These are phyloP conservation scores for Phaeodactylum tricornutum DNA, from an alignment of 108 stramenopile genomes.

Conservation along the genomic window DNA sequence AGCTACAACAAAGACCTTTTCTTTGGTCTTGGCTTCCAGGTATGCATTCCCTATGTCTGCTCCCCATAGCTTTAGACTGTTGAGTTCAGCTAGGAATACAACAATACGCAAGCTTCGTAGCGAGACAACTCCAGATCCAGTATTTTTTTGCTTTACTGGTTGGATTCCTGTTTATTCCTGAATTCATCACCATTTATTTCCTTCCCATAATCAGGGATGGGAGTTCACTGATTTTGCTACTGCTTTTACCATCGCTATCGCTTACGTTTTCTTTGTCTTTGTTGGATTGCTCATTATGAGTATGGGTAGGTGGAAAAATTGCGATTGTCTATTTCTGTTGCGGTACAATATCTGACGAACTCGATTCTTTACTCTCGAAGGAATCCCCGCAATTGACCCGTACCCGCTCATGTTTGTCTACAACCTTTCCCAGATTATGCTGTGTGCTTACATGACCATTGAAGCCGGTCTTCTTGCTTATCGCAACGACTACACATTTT, in stretches of 20 bases:
- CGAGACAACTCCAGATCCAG: no score
- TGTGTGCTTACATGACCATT: constrained; percentile 98
- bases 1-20: constrained; percentile 12
- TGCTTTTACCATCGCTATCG: constrained; percentile 64
- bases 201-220: no score
- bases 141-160: no score
- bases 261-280: constrained; percentile 75
- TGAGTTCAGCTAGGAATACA: no score
- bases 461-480: constrained; percentile 87
- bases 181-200: no score
- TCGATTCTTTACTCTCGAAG: no score
- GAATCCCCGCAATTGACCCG: constrained; percentile 68
- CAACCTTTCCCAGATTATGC: constrained; percentile 97
- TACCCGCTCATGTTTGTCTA: constrained; percentile 93
- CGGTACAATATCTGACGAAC: no score
- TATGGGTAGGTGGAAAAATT: constrained; percentile 6
- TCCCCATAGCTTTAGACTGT: not conserved
- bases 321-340: no score
- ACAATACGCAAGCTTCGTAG: no score
- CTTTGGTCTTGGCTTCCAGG: constrained; percentile 7
- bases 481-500: constrained; percentile 72
- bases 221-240: constrained; percentile 66
- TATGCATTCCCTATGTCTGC: constrained; percentile 21
- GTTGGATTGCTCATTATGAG: constrained; percentile 66
- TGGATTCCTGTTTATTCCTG: no score